phyloP scores from a whole-genome alignment of 2,329 filamentous ascomycete genomes.

The Diaporthe capsici region DNA sequence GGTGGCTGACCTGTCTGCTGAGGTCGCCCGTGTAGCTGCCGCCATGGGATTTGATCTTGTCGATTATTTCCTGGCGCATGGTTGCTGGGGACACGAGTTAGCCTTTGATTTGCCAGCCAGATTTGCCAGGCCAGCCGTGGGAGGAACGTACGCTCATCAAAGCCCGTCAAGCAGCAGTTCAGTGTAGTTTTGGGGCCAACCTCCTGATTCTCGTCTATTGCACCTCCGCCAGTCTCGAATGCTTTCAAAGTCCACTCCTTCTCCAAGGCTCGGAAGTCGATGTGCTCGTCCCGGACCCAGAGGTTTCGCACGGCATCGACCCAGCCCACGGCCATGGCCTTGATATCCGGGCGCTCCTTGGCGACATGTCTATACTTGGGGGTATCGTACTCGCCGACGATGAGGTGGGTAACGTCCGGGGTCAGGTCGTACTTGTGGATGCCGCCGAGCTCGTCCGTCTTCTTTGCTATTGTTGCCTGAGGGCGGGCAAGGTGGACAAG shows the following conservation, averaged over 20 bases:
- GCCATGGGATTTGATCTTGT: conserved; percentile 77
- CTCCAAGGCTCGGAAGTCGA: conserved; percentile 81
- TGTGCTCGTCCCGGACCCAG: conserved; percentile 85
- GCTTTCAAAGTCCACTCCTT: conserved; percentile 73
- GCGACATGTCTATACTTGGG: conserved; percentile 97
- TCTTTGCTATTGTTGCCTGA: conserved; percentile 70
- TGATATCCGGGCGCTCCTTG: conserved; percentile 87
- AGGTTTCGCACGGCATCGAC: conserved; percentile 82
- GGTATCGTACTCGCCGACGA: conserved; percentile 90
- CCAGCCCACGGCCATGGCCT: conserved; percentile 86
- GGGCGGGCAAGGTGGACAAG: neutral
- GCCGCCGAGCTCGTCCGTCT: conserved; percentile 86
- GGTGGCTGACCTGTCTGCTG: conserved; percentile 87
- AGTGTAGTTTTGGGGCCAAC: conserved; percentile 57
- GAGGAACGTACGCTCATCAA: conserved; percentile 61
- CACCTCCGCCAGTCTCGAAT: conserved; percentile 68
- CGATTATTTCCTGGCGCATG: conserved; percentile 79
- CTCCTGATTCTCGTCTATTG: conserved; percentile 49
- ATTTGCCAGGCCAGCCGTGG: neutral
- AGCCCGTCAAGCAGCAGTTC: conserved; percentile 70
- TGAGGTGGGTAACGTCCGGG: conserved; percentile 94
- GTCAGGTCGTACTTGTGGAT: conserved; percentile 91
- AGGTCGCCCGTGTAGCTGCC: conserved; percentile 91
- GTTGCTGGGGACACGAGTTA: conserved; percentile 59
- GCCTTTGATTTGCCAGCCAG: neutral